Conservation (phyloP, 306 rosid species). For the Canavalia gladiata region DNA sequence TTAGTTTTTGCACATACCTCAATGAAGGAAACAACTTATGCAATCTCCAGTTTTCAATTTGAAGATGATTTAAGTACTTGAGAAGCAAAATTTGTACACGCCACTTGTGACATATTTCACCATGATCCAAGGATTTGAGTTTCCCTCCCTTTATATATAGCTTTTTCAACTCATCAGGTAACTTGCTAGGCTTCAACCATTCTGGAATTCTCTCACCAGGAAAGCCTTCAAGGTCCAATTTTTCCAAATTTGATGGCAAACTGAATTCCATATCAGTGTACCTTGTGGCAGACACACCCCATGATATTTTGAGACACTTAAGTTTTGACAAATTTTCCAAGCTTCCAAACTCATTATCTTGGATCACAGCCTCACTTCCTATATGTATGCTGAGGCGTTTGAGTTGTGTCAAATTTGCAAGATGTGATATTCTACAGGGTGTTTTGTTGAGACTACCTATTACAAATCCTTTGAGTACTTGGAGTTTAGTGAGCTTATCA, state of each 20-base stretch:
- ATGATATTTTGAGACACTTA: slow-evolving; percentile 6
- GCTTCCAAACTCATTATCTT: neutral
- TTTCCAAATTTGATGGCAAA: neutral
- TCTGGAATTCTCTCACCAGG: neutral
- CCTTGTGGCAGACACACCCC: neutral
- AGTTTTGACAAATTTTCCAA: neutral
- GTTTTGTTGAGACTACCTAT: neutral
- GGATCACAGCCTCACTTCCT: slow-evolving; percentile 31
- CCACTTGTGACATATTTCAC: neutral
- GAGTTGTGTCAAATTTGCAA: neutral
- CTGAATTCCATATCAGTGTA: neutral
- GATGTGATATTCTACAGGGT: slow-evolving; percentile 29
- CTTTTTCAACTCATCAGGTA: neutral
- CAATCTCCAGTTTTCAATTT: neutral
- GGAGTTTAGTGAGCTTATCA: slow-evolving; percentile 40
- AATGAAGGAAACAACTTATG: neutral
- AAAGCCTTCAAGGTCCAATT: slow-evolving; percentile 28
- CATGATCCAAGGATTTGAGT: neutral
- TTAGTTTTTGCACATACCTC: neutral
- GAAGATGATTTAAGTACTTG: neutral
- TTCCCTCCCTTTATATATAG: slow-evolving; percentile 43
- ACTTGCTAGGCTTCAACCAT: slow-evolving; percentile 30
- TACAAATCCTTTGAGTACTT: slow-evolving; percentile 58
- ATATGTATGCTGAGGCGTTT: slow-evolving; percentile 44
- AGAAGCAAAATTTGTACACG: slow-evolving; percentile 34